Percentiles rank a stretch among this genome's conserved stretches.
phyloP scores from a whole-genome alignment of 192 early-diverging fungal genomes.

The Borealophlyctis nickersoniae region DNA sequence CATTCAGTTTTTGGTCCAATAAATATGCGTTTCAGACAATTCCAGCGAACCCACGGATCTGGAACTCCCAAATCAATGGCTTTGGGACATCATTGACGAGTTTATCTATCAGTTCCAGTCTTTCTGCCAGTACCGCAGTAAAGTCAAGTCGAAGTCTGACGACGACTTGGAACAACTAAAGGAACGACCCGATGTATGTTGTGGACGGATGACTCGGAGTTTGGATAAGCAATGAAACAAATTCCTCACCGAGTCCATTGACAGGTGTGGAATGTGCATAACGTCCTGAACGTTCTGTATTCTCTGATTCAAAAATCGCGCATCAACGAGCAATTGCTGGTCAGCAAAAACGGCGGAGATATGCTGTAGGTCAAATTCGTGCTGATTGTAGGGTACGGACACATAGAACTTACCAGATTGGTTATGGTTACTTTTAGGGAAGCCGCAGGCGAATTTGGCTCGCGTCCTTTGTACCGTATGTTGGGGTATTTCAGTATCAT shows the following conservation, averaged over 20 bases:
- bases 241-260: neutral
- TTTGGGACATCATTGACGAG: slow-evolving; percentile 99
- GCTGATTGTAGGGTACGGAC: neutral
- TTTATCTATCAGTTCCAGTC: slow-evolving; percentile 99
- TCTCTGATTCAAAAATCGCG: slow-evolving; percentile 92
- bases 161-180: slow-evolving; percentile 79
- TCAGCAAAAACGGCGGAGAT: slow-evolving; percentile 85
- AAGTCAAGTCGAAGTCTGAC: slow-evolving; percentile 72
- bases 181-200: slow-evolving; percentile 72
- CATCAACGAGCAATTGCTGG: slow-evolving; percentile 89
- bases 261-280: slow-evolving; percentile 93
- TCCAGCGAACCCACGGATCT: slow-evolving; percentile 72
- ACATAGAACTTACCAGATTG: neutral
- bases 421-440: slow-evolving; percentile 39
- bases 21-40: slow-evolving; percentile 15
- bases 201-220: no score
- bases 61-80: slow-evolving; percentile 97
- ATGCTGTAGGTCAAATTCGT: slow-evolving; percentile 48
- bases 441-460: slow-evolving; percentile 86
- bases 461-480: slow-evolving; percentile 90
- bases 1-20: neutral
- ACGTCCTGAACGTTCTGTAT: slow-evolving; percentile 94
- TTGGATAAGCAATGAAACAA: neutral
- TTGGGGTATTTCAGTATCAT: slow-evolving; percentile 95
- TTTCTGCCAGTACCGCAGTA: slow-evolving; percentile 92